These are phyloP conservation scores for Cladosporium sp. DNA, from an alignment of 2,329 filamentous ascomycete species.

Conservation along the genomic window DNA sequence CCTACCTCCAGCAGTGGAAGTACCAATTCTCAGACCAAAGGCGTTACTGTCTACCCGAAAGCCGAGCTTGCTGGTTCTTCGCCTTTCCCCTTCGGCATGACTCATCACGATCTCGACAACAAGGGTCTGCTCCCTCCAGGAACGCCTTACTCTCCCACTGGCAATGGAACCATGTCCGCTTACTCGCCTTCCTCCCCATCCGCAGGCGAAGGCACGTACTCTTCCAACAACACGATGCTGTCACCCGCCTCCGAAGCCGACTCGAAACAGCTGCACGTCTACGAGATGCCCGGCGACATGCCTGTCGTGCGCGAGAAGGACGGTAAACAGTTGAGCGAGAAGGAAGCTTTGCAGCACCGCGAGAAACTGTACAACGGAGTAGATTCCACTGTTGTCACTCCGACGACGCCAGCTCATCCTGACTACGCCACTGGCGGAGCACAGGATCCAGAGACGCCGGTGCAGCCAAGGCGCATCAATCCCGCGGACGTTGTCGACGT, in stretches of 20 bases:
- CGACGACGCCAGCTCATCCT: neutral
- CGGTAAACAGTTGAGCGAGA: constrained; percentile 49
- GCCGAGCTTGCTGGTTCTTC: constrained; percentile 44
- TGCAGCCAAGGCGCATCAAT: constrained; percentile 27
- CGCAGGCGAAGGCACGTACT: constrained; percentile 31
- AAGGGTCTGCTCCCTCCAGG: constrained; percentile 26
- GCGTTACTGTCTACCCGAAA: constrained; percentile 43
- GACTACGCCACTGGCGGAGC: neutral
- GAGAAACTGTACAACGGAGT: constrained; percentile 50
- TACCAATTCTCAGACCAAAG: constrained; percentile 16
- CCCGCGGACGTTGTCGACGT: constrained; percentile 29
- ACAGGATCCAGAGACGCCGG: neutral
- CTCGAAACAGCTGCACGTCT: constrained; percentile 35
- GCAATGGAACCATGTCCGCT: constrained; percentile 19
- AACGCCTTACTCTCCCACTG: constrained; percentile 9
- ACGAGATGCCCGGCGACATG: constrained; percentile 58
- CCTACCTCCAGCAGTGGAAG: constrained; percentile 7
- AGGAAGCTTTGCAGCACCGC: constrained; percentile 48
- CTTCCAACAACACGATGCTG: constrained; percentile 26
- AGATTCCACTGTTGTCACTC: constrained; percentile 28
- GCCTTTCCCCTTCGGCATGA: constrained; percentile 21
- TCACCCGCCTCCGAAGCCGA: constrained; percentile 33
- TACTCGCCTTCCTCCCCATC: constrained; percentile 23
- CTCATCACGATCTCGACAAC: constrained; percentile 20
- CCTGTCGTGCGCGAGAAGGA: constrained; percentile 53